Evolutionary conservation across 768 basidiomycete species (phyloP), one percentile per base, ranked within the genome.

Genomic region (Agrocybe chaxingu): DNA sequence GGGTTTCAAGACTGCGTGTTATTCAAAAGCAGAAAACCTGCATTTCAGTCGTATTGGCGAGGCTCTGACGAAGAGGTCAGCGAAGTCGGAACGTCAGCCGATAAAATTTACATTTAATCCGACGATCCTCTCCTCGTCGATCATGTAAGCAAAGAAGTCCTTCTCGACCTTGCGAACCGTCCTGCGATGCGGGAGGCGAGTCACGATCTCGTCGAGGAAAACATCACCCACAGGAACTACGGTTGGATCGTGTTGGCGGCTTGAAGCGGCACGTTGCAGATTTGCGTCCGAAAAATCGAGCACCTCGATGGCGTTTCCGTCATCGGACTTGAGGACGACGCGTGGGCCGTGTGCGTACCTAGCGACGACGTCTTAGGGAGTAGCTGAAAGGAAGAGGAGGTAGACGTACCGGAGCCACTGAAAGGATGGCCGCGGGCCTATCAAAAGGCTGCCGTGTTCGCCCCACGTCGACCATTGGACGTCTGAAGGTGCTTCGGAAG

Each of bases 291-390:
- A 53, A 16, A 58, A 59, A 30, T 59, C 48, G 33, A 56, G 19
- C 5, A 56, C 38, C 3, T 54, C 41, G 13, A 58, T 32, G 41
- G 30, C 19, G 3, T 52, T 18, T 18, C 32, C 35, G 10, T 50
- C 40, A 2, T 31, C 7, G 9, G 52, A 50, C 19, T 45, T 30
- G 19, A 12, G 44, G 9, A 58, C 48, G 13, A 58, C 48, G 8
- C 57, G 59, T 32, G 56, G 52, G 8, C 59, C 59, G 12, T 60
- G 58, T 1, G 57, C 58, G 24, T 59, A 59, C 50, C 56, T 54
- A 38, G n/a, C 13, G 16, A 11, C 16, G 13, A 16, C 24, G n/a
- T 33, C 29, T 32, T 12, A 33, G 7, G 3, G 18, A 39, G 44
- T 24, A 38, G 11, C 31, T 19, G 13, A 8, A 18, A 18, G 13